Percentiles rank a stretch among this genome's conserved stretches.
These are phyloP conservation scores for Gynochthodes officinalis DNA, from an alignment of 257 asterid species.

Conservation along the genomic window DNA sequence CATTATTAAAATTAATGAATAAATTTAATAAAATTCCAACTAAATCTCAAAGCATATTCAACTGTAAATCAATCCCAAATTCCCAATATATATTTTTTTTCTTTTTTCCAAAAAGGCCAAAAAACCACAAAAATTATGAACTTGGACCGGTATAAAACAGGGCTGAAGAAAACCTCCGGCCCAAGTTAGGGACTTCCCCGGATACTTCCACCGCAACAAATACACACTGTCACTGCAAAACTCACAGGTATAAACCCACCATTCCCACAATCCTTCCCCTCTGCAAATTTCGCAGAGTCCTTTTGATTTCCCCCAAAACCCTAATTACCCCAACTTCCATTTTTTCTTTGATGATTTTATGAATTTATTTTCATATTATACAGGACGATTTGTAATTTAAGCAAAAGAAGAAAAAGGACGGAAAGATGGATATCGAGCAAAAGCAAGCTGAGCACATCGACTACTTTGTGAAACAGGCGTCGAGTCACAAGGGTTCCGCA, in stretches of 20 bases:
- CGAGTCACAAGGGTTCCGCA: constrained; percentile 47
- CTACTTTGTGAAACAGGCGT: constrained; percentile 69
- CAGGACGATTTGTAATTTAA: too few species aligned
- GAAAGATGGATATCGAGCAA: constrained; percentile 75
- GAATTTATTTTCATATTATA: too few species aligned
- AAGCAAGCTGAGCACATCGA: constrained; percentile 87
- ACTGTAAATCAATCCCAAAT: too few species aligned
- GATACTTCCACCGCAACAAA: neutral
- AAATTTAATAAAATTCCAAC: too few species aligned
- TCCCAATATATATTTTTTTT: too few species aligned
- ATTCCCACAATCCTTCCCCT: neutral
- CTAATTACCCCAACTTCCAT: neutral
- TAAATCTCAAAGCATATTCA: too few species aligned
- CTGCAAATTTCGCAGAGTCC: constrained; percentile 2
- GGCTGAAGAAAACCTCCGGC: neutral
- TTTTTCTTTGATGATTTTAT: neutral
- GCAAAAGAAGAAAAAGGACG: neutral
- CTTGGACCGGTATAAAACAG: neutral
- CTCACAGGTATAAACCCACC: neutral
- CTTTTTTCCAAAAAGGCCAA: too few species aligned
- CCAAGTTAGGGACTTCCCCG: neutral
- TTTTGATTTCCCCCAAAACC: neutral
- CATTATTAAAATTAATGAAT: too few species aligned
- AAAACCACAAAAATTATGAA: neutral
- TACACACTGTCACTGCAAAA: neutral